phyloP scores from a whole-genome alignment of 2,329 filamentous ascomycete species.

The Alternaria sp. region DNA sequence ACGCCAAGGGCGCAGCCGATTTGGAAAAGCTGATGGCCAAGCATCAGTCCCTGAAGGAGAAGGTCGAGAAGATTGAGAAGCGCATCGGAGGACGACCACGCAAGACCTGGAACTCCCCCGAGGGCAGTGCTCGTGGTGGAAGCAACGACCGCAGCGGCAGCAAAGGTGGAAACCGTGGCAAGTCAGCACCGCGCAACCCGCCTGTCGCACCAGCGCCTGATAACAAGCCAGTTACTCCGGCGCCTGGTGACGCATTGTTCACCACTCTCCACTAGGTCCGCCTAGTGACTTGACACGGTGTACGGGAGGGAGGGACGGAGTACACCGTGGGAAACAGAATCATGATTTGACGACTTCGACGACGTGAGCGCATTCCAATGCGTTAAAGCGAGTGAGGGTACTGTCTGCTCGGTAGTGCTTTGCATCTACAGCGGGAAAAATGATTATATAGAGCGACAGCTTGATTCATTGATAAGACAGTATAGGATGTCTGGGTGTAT shows the following conservation, averaged over 20 bases:
- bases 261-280: background rate
- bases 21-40: slow-evolving; percentile 11
- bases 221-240: background rate
- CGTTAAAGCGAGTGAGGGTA: background rate
- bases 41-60: slow-evolving; percentile 7
- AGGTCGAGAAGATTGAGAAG: slow-evolving; percentile 16
- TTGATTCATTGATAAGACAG: background rate
- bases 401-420: background rate
- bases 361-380: background rate
- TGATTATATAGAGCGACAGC: background rate
- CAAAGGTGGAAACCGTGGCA: background rate
- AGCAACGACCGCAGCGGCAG: background rate
- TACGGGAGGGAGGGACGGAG: background rate
- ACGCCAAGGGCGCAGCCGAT: background rate
- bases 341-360: background rate
- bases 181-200: background rate
- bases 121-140: background rate
- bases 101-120: background rate
- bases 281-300: background rate
- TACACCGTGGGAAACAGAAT: background rate
- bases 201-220: background rate
- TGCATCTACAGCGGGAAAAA: background rate
- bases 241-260: background rate
- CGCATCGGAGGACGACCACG: background rate
- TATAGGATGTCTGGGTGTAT: background rate